phyloP scores from a whole-genome alignment of 2,329 filamentous ascomycete species.

The Talaromyces funiculosus region DNA sequence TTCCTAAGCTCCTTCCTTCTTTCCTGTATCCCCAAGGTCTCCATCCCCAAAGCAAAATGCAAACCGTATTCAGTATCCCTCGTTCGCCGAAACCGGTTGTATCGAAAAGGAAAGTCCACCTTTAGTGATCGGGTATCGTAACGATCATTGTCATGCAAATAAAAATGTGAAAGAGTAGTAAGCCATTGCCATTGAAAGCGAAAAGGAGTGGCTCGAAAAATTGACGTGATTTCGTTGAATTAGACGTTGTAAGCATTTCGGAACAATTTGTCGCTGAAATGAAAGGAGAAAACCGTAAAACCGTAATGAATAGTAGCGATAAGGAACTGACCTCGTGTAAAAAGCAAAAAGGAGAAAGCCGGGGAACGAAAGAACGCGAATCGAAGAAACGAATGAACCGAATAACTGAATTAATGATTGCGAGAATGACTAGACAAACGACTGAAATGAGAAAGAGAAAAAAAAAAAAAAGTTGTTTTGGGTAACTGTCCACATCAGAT shows the following conservation, averaged over 20 bases:
- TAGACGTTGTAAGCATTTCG: not conserved
- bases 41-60: not conserved
- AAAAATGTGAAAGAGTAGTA: not conserved
- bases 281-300: not conserved
- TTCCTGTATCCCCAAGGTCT: not conserved
- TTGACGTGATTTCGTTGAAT: not conserved
- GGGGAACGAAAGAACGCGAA: not conserved
- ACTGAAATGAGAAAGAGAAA: not conserved
- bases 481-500: not conserved
- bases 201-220: not conserved
- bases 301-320: not conserved
- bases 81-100: not conserved
- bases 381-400: not conserved
- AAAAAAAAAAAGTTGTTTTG: not conserved
- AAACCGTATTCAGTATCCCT: not conserved
- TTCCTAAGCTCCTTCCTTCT: not conserved
- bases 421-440: not conserved
- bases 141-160: not conserved
- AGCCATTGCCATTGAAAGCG: not conserved
- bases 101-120: not conserved
- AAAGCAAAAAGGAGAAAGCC: not conserved
- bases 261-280: too few relatives aligned
- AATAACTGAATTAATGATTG: not conserved
- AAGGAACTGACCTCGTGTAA: not conserved
- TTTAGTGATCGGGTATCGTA: not conserved